phyloP scores from a whole-genome alignment of 2,329 filamentous ascomycete genomes.

The Fusarium miscanthi region DNA sequence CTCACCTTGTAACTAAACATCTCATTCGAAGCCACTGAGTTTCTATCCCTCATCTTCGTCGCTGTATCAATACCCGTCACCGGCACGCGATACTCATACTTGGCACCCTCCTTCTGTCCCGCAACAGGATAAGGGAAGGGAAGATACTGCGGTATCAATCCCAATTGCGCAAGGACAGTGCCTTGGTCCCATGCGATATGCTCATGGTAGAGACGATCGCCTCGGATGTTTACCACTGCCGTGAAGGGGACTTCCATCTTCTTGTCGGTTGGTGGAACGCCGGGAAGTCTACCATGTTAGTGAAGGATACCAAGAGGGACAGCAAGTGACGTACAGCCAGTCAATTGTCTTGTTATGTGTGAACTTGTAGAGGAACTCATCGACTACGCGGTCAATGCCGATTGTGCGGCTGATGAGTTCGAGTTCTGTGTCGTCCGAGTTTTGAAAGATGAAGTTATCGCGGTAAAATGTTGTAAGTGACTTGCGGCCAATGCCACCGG shows the following conservation, averaged over 20 bases:
- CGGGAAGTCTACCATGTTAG: constrained; percentile 55
- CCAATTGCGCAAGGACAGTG: constrained; percentile 69
- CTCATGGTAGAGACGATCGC: constrained; percentile 72
- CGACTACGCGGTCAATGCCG: constrained; percentile 76
- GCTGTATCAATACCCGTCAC: constrained; percentile 49
- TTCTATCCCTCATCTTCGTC: constrained; percentile 48
- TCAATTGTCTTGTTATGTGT: constrained; percentile 73
- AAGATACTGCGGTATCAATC: constrained; percentile 67
- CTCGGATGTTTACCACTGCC: constrained; percentile 71
- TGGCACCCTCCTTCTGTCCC: constrained; percentile 43
- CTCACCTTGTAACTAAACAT: constrained; percentile 46
- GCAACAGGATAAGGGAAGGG: constrained; percentile 68
- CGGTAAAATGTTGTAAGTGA: constrained; percentile 75
- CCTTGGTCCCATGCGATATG: constrained; percentile 77
- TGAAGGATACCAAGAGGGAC: fast-evolving
- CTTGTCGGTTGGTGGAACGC: constrained; percentile 65
- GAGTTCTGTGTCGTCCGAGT: constrained; percentile 73
- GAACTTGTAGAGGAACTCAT: constrained; percentile 75
- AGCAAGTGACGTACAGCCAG: constrained; percentile 68
- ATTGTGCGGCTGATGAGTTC: constrained; percentile 78
- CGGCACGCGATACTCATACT: constrained; percentile 48
- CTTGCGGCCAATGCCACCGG: constrained; percentile 75
- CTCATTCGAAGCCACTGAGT: constrained; percentile 47
- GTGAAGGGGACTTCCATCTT: constrained; percentile 69
- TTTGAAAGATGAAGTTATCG: constrained; percentile 79